Evolutionary conservation across 345 rosid species (phyloP), one percentile per base, ranked within the genome.

Genomic region (Tarenaya hassleriana): DNA sequence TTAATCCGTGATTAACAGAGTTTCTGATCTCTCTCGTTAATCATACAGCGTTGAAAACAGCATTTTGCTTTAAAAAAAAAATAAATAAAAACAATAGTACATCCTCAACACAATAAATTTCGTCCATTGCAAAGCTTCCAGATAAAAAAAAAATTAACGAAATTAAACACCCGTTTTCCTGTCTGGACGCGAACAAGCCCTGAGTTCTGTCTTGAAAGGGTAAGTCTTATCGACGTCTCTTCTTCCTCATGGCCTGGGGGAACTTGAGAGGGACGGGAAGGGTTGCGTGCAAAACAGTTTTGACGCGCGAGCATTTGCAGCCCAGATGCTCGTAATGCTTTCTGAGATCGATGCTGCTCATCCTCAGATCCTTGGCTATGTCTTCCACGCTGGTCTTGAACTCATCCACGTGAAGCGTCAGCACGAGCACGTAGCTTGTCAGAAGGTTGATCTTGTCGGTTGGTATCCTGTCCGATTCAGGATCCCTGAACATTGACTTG

Each of bases 181-280:
- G n/a, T n/a, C n/a, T n/a, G n/a, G n/a, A n/a, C n/a, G n/a, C n/a
- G n/a, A n/a, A n/a, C n/a, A n/a, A n/a, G n/a, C n/a, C n/a, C n/a
- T n/a, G n/a, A n/a, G n/a, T n/a, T n/a, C n/a, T n/a, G n/a, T n/a
- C n/a, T n/a, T n/a, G n/a, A n/a, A n/a, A n/a, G n/a, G n/a, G n/a
- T n/a, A n/a, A n/a, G n/a, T n/a, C n/a, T n/a, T n/a, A n/a, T n/a
- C n/a, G n/a, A n/a, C 81, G 62, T 21, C 70, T 64, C 71, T 55
- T 67, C 46, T 27, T 62, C 66, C 63, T 71, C 16, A 41, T 15
- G 43, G 49, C 52, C 4, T 68, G 15, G 20, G 86, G 94, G 67
- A 91, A 91, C 19, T 58, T 38, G 41, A 91, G 77, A 57, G 98
- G 96, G n/a, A 64, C 79, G 0, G 80, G 82, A 57, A 91, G 90